Base-by-base conservation (phyloP, 805 yeast species). In the Kluyveromyces siamensis region DNA sequence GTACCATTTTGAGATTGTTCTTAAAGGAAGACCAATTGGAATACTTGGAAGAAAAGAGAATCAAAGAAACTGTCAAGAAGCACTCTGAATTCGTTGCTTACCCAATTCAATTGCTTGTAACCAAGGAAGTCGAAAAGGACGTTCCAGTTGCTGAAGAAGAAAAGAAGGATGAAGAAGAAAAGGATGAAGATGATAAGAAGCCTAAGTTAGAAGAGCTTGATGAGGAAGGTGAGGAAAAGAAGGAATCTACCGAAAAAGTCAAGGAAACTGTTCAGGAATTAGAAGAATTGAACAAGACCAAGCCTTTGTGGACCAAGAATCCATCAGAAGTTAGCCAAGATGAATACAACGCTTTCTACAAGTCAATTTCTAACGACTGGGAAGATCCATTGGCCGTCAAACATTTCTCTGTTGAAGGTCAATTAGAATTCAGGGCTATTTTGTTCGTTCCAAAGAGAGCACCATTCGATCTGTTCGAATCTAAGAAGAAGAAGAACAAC, bases 391-490 rank as follows among this genome's bases (percentile, higher is more conserved):
- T 93, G 70, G 97, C 97, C 60, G 98, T 93, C 61, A 93, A 93
- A 82, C 99, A 93, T 77, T 93, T 93, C 81, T 87, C 96, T 46
- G 99, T 93, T 67, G 99, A 93, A 79, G 99, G 99, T 80, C 99
- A 93, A 80, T 82, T 93, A 66, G 99, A 93, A 79, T 93, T 93
- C 83, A 90, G 84, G 78, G 98, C 99, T 56, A 93, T 93, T 68
- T 78, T 93, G 65, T 93, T 88, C 68, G 81, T 93, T 75, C 99
- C 99, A 74, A 87, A 86, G 80, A 89, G 99, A 79, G 97, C 99
- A 65, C 99, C 99, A 74, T 87, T 93, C 68, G 99, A 93, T 70
- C 78, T 95, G 70, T 93, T 93, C 69, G 99, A 93, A 80, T 79
- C 90, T 56, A 93, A 93, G 84, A 93, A 89, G 95, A 93, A 93